phyloP scores from a whole-genome alignment of 805 yeast species.

The Nadsonia fulvescens region DNA sequence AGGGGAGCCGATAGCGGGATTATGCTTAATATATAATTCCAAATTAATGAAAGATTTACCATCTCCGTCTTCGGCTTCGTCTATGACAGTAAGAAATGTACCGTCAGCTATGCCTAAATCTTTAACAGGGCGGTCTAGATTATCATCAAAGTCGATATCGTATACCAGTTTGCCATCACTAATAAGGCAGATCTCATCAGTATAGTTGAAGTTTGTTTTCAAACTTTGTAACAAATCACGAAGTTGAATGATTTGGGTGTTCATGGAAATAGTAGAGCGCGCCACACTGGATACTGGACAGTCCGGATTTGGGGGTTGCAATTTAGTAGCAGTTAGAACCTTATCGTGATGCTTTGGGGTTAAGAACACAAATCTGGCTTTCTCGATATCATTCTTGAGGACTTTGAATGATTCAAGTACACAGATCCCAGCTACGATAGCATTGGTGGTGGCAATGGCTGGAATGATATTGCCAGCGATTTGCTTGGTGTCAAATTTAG shows the following conservation, averaged over 20 bases:
- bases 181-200: slow-evolving; percentile 31
- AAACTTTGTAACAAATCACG: slow-evolving; percentile 29
- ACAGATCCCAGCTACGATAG: slow-evolving; percentile 81
- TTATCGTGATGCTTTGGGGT: slow-evolving; percentile 35
- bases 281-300: slow-evolving; percentile 37
- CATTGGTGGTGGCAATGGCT: slow-evolving; percentile 95
- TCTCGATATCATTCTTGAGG: slow-evolving; percentile 11
- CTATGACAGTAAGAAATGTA: slow-evolving; percentile 51
- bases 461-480: slow-evolving; percentile 98
- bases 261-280: slow-evolving; percentile 15
- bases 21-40: slow-evolving; percentile 16
- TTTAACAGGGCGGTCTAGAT: slow-evolving; percentile 28
- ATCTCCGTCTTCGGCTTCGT: slow-evolving; percentile 61
- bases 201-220: slow-evolving; percentile 32
- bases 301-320: slow-evolving; percentile 44
- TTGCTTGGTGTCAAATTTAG: slow-evolving; percentile 73
- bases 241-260: slow-evolving; percentile 22
- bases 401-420: slow-evolving; percentile 49
- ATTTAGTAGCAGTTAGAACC: slow-evolving; percentile 43
- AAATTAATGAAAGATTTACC: slow-evolving; percentile 30
- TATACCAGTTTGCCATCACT: slow-evolving; percentile 51
- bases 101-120: slow-evolving; percentile 42
- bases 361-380: slow-evolving; percentile 29
- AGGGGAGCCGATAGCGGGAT: too few relatives aligned
- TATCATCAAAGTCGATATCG: slow-evolving; percentile 76